Evolutionary conservation across 768 basidiomycete species (phyloP).

Genomic region (Boletus sp.): DNA sequence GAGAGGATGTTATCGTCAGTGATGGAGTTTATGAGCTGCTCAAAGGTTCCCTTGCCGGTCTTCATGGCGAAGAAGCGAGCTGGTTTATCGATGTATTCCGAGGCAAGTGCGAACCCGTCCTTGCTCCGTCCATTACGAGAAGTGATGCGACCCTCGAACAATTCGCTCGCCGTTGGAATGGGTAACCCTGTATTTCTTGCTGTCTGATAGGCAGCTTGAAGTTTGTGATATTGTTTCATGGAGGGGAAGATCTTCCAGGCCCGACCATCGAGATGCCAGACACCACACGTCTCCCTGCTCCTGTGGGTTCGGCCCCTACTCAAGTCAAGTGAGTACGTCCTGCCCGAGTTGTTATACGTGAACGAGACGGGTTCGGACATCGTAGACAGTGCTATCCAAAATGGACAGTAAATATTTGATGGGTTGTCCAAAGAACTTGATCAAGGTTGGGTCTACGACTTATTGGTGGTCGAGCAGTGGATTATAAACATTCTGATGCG

Average conservation of each 20-base stretch:
- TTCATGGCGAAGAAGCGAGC: not conserved
- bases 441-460: not conserved
- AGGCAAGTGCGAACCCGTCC: not conserved
- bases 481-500: too few species aligned
- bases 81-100: not conserved
- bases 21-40: not conserved
- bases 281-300: not conserved
- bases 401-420: not conserved
- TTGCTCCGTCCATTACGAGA: fast-evolving
- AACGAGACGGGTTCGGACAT: not conserved
- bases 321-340: not conserved
- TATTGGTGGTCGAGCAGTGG: not conserved
- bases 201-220: not conserved
- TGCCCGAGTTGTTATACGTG: not conserved
- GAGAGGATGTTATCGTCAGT: not conserved
- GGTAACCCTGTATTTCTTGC: not conserved
- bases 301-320: fast-evolving
- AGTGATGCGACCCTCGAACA: not conserved
- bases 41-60: not conserved
- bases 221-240: not conserved
- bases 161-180: not conserved
- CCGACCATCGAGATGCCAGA: not conserved
- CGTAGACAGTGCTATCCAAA: not conserved
- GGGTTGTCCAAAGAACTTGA: not conserved
- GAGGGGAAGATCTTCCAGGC: not conserved